A percentile compares a stretch with the other conserved stretches of the same genome.
phyloP scores from a whole-genome alignment of 306 rosid genomes.

The Castanea mollissima region DNA sequence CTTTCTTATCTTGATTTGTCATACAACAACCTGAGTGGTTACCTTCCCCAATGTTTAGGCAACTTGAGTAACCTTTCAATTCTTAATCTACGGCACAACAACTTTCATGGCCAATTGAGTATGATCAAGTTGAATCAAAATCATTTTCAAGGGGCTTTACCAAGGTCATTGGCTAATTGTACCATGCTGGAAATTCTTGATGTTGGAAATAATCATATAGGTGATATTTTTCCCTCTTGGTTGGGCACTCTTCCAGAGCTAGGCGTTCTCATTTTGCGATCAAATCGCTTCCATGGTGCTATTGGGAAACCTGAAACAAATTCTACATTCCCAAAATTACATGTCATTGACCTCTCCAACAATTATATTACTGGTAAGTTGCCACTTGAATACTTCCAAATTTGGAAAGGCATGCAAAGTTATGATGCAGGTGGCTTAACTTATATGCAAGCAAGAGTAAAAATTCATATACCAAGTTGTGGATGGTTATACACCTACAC shows the following conservation, averaged over 20 bases:
- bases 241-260: background rate
- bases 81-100: background rate
- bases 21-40: background rate
- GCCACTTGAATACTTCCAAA: background rate
- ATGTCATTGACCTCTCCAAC: background rate
- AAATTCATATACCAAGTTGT: no score
- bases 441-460: no score
- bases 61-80: background rate
- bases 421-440: background rate
- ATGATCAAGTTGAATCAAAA: background rate
- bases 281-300: background rate
- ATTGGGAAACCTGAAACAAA: background rate
- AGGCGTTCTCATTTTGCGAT: background rate
- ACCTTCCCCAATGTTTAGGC: background rate
- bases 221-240: background rate
- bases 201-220: background rate
- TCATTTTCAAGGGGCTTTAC: background rate
- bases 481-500: background rate
- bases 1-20: background rate
- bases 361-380: background rate
- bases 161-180: background rate
- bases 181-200: background rate
- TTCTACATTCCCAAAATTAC: no score
- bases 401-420: background rate
- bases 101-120: background rate